Percentiles rank a stretch among this genome's conserved stretches.
phyloP scores from a whole-genome alignment of 768 basidiomycete genomes.

The Melanogaster broomeanus region DNA sequence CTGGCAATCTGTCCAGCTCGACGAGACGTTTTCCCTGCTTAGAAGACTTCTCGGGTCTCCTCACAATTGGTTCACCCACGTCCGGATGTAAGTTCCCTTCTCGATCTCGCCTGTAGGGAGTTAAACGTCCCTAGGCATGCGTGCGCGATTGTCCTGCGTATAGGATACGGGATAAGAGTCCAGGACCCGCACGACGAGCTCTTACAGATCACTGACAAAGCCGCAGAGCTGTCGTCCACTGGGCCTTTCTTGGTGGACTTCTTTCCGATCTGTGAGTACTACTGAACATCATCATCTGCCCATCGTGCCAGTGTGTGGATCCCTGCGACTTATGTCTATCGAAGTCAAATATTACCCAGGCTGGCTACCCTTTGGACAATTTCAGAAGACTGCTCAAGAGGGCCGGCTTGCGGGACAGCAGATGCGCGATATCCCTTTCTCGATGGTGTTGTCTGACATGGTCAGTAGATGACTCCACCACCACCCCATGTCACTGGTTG shows the following conservation, averaged over 20 bases:
- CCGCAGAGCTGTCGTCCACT: background rate
- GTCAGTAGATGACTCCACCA: background rate
- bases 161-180: background rate
- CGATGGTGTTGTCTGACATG: slow-evolving; percentile 10
- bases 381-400: slow-evolving; percentile 7
- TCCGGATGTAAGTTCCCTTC: slow-evolving; percentile 3
- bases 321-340: background rate
- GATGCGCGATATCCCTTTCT: slow-evolving; percentile 5
- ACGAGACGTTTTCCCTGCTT: slow-evolving; percentile 4
- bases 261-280: slow-evolving; percentile 5
- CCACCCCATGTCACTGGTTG: background rate
- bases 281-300: too few species aligned
- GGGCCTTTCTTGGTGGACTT: slow-evolving; percentile 11
- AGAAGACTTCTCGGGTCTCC: slow-evolving; percentile 1
- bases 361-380: slow-evolving; percentile 13
- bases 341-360: slow-evolving; percentile 16
- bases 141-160: background rate
- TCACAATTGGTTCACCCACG: background rate
- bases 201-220: slow-evolving; percentile 8
- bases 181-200: background rate
- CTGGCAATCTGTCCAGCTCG: slow-evolving; percentile 12
- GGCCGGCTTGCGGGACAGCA: background rate
- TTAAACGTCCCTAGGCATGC: background rate
- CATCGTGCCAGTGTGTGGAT: background rate
- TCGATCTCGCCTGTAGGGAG: background rate